Base-by-base conservation (phyloP, 805 yeast genomes). In the Scheffersomyces stipitis region DNA sequence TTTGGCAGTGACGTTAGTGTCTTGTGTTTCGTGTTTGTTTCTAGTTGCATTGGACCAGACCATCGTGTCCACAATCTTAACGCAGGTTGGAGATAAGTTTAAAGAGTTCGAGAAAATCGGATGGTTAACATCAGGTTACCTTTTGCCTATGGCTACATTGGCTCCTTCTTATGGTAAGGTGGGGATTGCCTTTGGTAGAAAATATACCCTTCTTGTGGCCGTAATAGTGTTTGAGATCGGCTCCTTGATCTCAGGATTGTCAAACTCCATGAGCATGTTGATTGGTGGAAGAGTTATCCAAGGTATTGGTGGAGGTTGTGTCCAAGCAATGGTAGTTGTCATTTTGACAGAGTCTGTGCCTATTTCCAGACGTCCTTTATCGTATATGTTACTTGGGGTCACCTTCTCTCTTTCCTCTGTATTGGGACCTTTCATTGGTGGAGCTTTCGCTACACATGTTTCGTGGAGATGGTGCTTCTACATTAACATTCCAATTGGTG, bases 381-480 rank as follows among this genome's bases (percentile, higher is more conserved):
- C 69, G 5, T 59, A 70, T 54, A 56, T 69, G 5, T 41, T 62
- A 4, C 49, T 71, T 20, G 71, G 73, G 1, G 54, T 65, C 5
- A 66, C 72, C 0, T 78, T 71, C 48, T 72, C 76, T 0, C 58
- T 74, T 2, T 73, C 83, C 0, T 66, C 76, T 6, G 79, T 76
- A 6, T 45, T 69, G 15, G 88, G 88, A 1, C 88, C 89, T 0
- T 61, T 80, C 27, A 52, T 82, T 16, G 88, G 87, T 10, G 88
- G 88, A 20, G 81, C 79, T 0, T 74, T 83, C 38, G 70, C 85
- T 1, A 59, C 76, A 2, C 62, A 72, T 34, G 77, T 71, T 4
- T 61, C 76, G n/a, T 83, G 89, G 89, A 66, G 89, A 49, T 82
- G 89, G 87, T 78, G 86, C 49, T 84, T 82, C 53, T 84, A 78